Base-by-base conservation (phyloP, 345 rosid species). In the Eucalyptus tenuipes region DNA sequence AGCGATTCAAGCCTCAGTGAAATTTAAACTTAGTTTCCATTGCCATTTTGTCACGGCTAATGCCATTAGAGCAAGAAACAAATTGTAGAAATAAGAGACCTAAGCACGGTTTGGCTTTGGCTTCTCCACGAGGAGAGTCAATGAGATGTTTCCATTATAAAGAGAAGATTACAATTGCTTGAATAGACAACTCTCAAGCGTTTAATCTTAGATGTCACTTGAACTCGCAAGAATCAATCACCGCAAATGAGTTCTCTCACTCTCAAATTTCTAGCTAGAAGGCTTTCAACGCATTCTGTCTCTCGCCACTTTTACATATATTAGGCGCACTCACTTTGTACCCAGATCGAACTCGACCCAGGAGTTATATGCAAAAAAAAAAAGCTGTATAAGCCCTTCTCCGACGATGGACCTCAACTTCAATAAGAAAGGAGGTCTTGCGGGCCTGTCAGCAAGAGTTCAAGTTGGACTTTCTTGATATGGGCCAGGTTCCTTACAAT, bases 61-160 rank as follows among this genome's bases (percentile, higher is more conserved):
- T n/a, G n/a, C n/a, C n/a, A n/a, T n/a, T n/a, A n/a, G n/a, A n/a
- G 16, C 7, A 61, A 61, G 68, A 29, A 29, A 7, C 6, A 61
- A 29, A 27, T 0, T 61, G 9, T 9, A 61, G 7, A 27, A 61
- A 61, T 61, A 29, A 61, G 29, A 61, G 29, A 61, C 16, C 3
- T 3, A 33, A 13, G 13, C 16, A 1, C 1, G 2, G 31, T 61
- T 7, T 1, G 0, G 71, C 0, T 13, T 3, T 13, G 18, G 8
- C 18, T 61, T 13, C 33, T 29, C 17, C 8, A 29, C 17, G 4
- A 61, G 18, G 18, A 64, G 33, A 29, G 71, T 29, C 71, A 13
- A 64, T 2, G 0, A 64, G 33, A 6, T 29, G 37, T 17, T 64
- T 64, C 33, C 33, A 29, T 29, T 3, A 29, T 64, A 64, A 29